Percentiles rank a stretch among this genome's conserved stretches.
Evolutionary conservation across 768 basidiomycete genomes (phyloP).

Genomic region (Suillus paluster): DNA sequence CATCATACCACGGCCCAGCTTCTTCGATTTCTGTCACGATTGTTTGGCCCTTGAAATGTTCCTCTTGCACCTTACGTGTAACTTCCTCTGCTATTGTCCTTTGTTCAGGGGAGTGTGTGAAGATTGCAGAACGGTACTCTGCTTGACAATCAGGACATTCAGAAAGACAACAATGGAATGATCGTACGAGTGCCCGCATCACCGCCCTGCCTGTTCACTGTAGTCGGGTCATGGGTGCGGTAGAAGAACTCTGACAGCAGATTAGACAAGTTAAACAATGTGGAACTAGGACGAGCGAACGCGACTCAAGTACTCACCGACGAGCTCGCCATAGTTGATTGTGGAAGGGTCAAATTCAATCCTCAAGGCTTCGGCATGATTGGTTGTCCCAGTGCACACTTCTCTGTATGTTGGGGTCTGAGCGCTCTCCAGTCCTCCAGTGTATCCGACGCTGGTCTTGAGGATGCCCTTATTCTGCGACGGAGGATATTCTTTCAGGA

Average conservation of each 20-base stretch:
- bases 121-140: slow-evolving; percentile 97
- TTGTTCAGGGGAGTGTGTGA: slow-evolving; percentile 78
- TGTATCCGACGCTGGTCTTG: slow-evolving; percentile 79
- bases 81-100: slow-evolving; percentile 71
- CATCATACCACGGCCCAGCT: slow-evolving; percentile 80
- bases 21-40: slow-evolving; percentile 80
- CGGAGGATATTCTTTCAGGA: slow-evolving; percentile 77
- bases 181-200: slow-evolving; percentile 78
- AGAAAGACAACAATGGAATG: background rate
- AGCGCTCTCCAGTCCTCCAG: slow-evolving; percentile 63
- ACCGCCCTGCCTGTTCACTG: slow-evolving; percentile 74
- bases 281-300: background rate
- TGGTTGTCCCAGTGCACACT: slow-evolving; percentile 82
- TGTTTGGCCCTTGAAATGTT: slow-evolving; percentile 74
- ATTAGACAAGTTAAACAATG: background rate
- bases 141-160: slow-evolving; percentile 11
- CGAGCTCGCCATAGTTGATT: slow-evolving; percentile 83
- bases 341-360: slow-evolving; percentile 84
- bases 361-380: slow-evolving; percentile 87
- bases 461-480: slow-evolving; percentile 74
- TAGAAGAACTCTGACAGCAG: slow-evolving; percentile 81
- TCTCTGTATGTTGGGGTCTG: slow-evolving; percentile 67
- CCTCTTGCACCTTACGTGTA: slow-evolving; percentile 81
- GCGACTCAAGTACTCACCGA: slow-evolving; percentile 72
- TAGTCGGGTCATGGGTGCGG: slow-evolving; percentile 92